These are phyloP conservation scores for Colletotrichum spinosum DNA, from an alignment of 2,329 filamentous ascomycete genomes.

Conservation along the genomic window DNA sequence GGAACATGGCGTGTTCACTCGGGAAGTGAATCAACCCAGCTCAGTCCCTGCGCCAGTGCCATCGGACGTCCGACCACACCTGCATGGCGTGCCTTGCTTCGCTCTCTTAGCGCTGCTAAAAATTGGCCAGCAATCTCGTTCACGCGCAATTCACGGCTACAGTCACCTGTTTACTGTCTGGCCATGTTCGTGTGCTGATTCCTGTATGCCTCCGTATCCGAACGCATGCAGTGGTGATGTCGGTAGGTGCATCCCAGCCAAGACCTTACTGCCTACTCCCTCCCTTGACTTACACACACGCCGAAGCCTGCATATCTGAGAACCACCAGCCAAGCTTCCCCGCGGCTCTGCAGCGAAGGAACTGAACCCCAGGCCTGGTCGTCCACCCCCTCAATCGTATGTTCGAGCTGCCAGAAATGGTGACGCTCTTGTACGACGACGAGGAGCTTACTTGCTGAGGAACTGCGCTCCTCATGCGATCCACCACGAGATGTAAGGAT, in stretches of 20 bases:
- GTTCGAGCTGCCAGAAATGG: not conserved
- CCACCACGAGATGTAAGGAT: constrained; percentile 1
- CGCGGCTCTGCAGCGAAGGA: constrained; percentile 12
- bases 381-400: not conserved
- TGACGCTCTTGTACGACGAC: constrained; percentile 27
- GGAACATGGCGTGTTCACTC: not conserved
- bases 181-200: not conserved
- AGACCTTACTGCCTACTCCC: not conserved
- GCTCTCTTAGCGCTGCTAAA: constrained; percentile 29
- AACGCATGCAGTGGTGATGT: constrained; percentile 14
- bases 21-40: constrained; percentile 6
- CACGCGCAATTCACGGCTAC: not conserved
- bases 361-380: not conserved
- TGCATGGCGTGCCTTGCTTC: constrained; percentile 34
- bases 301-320: constrained; percentile 32
- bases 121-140: constrained; percentile 5
- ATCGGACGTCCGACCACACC: constrained; percentile 37
- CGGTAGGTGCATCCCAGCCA: constrained; percentile 15
- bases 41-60: constrained; percentile 20
- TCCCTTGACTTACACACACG: constrained; percentile 24
- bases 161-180: not conserved
- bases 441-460: not conserved
- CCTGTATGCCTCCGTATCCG: constrained; percentile 9
- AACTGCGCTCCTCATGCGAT: not conserved
- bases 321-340: constrained; percentile 11